phyloP scores from a whole-genome alignment of 202 grass and related monocot species.

The Schoenoplectus tabernaemontani region DNA sequence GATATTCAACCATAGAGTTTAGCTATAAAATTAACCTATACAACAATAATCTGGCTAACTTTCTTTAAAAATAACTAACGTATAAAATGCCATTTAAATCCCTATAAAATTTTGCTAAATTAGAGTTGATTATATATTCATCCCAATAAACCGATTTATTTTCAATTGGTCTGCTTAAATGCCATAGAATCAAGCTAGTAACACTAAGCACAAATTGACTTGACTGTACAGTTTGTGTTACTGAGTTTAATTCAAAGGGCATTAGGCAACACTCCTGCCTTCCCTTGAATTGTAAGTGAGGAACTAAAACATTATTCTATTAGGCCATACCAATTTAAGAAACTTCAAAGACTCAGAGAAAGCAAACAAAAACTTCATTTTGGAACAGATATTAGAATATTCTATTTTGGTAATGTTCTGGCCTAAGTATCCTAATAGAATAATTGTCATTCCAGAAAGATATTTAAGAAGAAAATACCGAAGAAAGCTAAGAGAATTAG shows the following conservation, averaged over 20 bases:
- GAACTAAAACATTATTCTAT: no score
- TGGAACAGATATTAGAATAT: background rate
- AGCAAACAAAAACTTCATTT: background rate
- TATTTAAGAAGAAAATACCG: background rate
- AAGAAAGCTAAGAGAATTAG: background rate
- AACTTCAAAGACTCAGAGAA: no score
- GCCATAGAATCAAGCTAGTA: no score
- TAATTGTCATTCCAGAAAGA: background rate
- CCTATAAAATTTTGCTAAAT: background rate
- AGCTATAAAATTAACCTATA: no score
- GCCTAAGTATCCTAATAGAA: background rate
- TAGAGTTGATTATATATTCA: background rate
- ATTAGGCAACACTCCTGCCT: no score
- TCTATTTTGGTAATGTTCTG: slow-evolving; percentile 1
- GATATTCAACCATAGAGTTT: background rate
- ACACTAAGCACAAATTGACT: no score
- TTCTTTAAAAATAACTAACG: no score
- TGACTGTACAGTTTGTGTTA: no score
- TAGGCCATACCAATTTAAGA: no score
- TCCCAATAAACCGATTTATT: background rate
- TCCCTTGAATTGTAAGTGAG: no score
- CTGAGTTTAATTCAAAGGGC: no score
- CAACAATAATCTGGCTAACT: no score
- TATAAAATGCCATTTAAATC: background rate
- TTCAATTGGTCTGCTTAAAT: background rate